Evolutionary conservation across 495 filamentous ascomycete species (phyloP).

Genomic region (Neurospora sp.): DNA sequence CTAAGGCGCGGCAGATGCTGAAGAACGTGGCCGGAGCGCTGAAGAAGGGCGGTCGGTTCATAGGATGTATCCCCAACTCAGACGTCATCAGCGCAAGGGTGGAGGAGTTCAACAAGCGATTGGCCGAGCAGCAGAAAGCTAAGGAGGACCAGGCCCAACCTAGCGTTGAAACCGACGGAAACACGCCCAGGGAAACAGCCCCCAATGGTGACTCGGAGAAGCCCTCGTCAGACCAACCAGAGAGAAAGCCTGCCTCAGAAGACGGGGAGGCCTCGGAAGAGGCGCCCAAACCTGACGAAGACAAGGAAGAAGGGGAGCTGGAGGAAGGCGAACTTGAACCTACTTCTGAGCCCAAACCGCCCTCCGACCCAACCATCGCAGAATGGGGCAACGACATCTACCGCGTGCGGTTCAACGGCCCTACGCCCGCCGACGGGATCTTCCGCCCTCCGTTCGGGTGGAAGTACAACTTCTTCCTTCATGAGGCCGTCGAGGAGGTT

Average conservation of each 20-base stretch:
- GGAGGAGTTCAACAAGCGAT: slow-evolving; percentile 45
- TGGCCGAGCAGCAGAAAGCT: slow-evolving; percentile 42
- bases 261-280: slow-evolving; percentile 2
- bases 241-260: slow-evolving; percentile 1
- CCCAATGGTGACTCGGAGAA: background rate
- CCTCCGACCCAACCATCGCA: slow-evolving; percentile 24
- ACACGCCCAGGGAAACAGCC: background rate
- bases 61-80: slow-evolving; percentile 88
- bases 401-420: slow-evolving; percentile 71
- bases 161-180: background rate
- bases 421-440: slow-evolving; percentile 65
- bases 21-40: slow-evolving; percentile 80
- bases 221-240: background rate
- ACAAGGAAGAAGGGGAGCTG: slow-evolving; percentile 37
- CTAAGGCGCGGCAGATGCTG: slow-evolving; percentile 83
- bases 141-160: slow-evolving; percentile 18
- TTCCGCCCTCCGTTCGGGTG: slow-evolving; percentile 95
- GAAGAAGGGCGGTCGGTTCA: slow-evolving; percentile 87
- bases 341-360: background rate
- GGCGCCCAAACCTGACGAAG: background rate
- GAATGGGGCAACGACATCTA: slow-evolving; percentile 94
- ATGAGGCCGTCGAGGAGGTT: slow-evolving; percentile 91
- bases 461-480: slow-evolving; percentile 93
- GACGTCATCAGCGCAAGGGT: slow-evolving; percentile 69
- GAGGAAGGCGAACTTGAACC: slow-evolving; percentile 31